Evolutionary conservation across 768 basidiomycete genomes (phyloP), one percentile per base, ranked within the genome.

Genomic region (Lactarius evosmus): DNA sequence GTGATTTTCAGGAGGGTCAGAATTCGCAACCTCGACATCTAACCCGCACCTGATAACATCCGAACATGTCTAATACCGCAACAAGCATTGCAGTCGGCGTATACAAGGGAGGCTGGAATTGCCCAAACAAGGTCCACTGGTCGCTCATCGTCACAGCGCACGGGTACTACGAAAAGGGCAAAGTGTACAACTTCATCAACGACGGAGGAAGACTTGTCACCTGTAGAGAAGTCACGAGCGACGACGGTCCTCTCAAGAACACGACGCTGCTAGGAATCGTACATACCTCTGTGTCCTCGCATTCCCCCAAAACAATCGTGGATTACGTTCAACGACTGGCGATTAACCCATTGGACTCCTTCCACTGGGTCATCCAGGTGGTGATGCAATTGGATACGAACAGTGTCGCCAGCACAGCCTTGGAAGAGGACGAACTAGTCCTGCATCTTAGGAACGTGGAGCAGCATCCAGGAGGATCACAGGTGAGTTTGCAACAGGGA

Each of bases 331-430:
- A 46, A 30, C 30, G 30, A 5, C 3, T 49, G 32, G 22, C 30
- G 4, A 46, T 49, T 12, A 58, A 22, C 22, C 32, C 29, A 22
- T 25, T 22, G 16, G 44, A 58, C 46, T 34, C 44, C 32, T 49
- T 58, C n/a, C 3, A 58, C 22, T 58, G 57, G 57, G 57, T 34
- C n/a, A 32, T 58, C 32, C 44, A 58, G 41, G 57, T 34, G 32
- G 57, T 58, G 8, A 58, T 34, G 32, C 32, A 58, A 0, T 33
- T 58, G 57, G 57, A n/a, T 1, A 19, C 44, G 32, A 25, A 17
- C 33, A 25, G 8, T 14, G 32, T 58, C 8, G 44, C 25, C 30
- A 58, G 14, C 22, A 32, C 22, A 12, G 22, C 11, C 3, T 22
- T 58, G 22, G 22, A 44, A 17, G 57, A 49, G 16, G 32, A 34